These are phyloP conservation scores for Lanmaoa rubissima DNA, from an alignment of 768 basidiomycete species.

Conservation along the genomic window DNA sequence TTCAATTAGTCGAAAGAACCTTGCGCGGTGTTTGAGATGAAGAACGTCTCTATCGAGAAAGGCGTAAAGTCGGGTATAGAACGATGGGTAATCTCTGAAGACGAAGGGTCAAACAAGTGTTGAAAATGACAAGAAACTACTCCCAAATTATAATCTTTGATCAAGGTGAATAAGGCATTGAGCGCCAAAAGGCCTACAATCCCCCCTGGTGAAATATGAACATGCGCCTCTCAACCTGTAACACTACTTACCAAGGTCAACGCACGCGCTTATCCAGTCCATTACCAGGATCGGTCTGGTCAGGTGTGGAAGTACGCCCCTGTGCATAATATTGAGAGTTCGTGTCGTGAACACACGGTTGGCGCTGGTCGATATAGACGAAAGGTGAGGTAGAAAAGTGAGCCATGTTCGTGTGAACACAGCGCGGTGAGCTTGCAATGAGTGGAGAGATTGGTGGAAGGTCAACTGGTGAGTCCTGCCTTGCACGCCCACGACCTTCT, in stretches of 20 bases:
- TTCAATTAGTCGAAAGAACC: slow-evolving; percentile 92
- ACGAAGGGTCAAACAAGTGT: slow-evolving; percentile 1
- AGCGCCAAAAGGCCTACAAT: slow-evolving; percentile 83
- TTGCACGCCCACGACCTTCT: slow-evolving; percentile 36
- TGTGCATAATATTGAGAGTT: slow-evolving; percentile 76
- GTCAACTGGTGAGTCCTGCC: slow-evolving; percentile 63
- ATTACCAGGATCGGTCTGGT: slow-evolving; percentile 77
- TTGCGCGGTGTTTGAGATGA: slow-evolving; percentile 88
- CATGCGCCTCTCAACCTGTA: neutral
- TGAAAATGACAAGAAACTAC: slow-evolving; percentile 29
- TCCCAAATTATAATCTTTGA: slow-evolving; percentile 91
- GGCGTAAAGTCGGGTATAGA: slow-evolving; percentile 89
- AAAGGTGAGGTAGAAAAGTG: slow-evolving; percentile 60
- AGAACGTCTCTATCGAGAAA: slow-evolving; percentile 87
- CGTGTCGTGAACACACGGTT: slow-evolving; percentile 47
- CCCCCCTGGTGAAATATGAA: slow-evolving; percentile 54
- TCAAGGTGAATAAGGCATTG: slow-evolving; percentile 88
- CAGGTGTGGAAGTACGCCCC: slow-evolving; percentile 78
- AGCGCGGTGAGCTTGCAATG: slow-evolving; percentile 71
- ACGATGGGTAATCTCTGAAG: slow-evolving; percentile 88
- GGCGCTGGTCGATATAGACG: slow-evolving; percentile 31
- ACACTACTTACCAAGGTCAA: slow-evolving; percentile 64
- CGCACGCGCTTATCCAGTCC: slow-evolving; percentile 87
- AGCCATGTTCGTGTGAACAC: slow-evolving; percentile 86
- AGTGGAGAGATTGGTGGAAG: slow-evolving; percentile 74